phyloP scores from a whole-genome alignment of 2,329 filamentous ascomycete species.

The Pestalotiopsis sp. region DNA sequence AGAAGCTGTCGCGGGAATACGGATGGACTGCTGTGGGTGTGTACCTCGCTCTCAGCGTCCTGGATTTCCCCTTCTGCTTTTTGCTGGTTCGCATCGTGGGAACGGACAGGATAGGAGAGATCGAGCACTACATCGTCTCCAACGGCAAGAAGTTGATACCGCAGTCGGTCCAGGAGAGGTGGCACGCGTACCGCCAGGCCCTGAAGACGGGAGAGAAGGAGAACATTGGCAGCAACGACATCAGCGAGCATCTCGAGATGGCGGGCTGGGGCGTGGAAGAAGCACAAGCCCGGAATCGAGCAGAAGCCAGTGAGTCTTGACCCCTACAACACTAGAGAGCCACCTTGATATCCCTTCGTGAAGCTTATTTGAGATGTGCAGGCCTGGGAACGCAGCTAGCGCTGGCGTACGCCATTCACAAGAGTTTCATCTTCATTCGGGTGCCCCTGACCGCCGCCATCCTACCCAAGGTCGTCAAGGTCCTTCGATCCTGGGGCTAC shows the following conservation, averaged over 20 bases:
- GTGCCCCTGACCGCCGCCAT: slow-evolving; percentile 89
- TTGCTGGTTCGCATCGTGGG: slow-evolving; percentile 80
- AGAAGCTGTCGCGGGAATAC: slow-evolving; percentile 86
- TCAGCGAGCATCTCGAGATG: slow-evolving; percentile 49
- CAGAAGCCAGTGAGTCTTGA: slow-evolving; percentile 70
- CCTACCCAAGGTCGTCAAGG: slow-evolving; percentile 91
- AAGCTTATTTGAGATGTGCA: slow-evolving; percentile 29
- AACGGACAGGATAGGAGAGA: slow-evolving; percentile 74
- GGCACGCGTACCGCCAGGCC: slow-evolving; percentile 48
- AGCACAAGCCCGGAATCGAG: slow-evolving; percentile 59
- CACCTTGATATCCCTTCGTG: background rate
- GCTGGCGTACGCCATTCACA: slow-evolving; percentile 95
- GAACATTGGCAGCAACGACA: slow-evolving; percentile 40
- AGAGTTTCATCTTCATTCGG: slow-evolving; percentile 95
- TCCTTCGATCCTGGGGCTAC: slow-evolving; percentile 86
- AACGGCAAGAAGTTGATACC: slow-evolving; percentile 60
- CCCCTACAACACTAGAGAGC: background rate
- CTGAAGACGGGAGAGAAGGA: slow-evolving; percentile 46
- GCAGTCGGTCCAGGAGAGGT: slow-evolving; percentile 55
- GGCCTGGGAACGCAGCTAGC: slow-evolving; percentile 79
- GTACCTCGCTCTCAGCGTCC: slow-evolving; percentile 76
- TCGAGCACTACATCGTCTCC: slow-evolving; percentile 69
- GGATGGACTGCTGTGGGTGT: slow-evolving; percentile 93
- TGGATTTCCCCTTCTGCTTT: slow-evolving; percentile 97
- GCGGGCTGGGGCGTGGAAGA: slow-evolving; percentile 62